Evolutionary conservation across 495 filamentous ascomycete genomes (phyloP).

Genomic region (Chaetomidium leptoderma): DNA sequence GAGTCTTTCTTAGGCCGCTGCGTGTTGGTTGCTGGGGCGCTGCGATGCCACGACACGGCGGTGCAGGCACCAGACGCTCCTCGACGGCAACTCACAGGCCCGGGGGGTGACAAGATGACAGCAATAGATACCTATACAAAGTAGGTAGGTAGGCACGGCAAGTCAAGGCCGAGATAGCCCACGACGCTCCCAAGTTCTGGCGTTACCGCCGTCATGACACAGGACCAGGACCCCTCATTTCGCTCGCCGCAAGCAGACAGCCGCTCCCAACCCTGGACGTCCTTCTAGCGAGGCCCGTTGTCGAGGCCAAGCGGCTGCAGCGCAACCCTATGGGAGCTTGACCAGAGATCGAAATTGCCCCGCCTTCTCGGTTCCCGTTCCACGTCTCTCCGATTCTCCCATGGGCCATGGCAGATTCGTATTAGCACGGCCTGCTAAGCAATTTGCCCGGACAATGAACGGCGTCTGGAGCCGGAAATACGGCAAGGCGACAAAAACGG

Average conservation of each 20-base stretch:
- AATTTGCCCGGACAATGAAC: constrained; percentile 3
- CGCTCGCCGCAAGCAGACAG: constrained; percentile 13
- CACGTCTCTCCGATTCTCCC: background rate
- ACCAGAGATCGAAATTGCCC: constrained; percentile 10
- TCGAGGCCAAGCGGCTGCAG: constrained; percentile 28
- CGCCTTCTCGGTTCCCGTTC: constrained; percentile 15
- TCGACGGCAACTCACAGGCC: background rate
- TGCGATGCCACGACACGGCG: background rate
- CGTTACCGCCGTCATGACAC: constrained; percentile 20
- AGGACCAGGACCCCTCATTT: constrained; percentile 21
- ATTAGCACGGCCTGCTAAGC: constrained; percentile 11
- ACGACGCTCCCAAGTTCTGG: background rate
- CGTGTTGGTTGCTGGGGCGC: background rate
- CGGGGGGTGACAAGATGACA: background rate
- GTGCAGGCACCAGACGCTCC: background rate
- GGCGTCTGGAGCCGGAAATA: constrained; percentile 11
- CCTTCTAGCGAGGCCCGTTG: constrained; percentile 24
- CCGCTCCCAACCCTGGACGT: constrained; percentile 2
- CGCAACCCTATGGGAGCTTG: constrained; percentile 10
- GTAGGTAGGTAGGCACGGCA: too few species aligned
- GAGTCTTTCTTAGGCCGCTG: background rate
- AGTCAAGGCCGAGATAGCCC: constrained; percentile 1
- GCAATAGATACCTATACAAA: too few species aligned
- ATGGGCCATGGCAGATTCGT: background rate
- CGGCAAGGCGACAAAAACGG: constrained; percentile 17